Percentiles rank a stretch among this genome's conserved stretches.
Evolutionary conservation across 805 yeast genomes (phyloP).

Genomic region (Lachancea cidri): DNA sequence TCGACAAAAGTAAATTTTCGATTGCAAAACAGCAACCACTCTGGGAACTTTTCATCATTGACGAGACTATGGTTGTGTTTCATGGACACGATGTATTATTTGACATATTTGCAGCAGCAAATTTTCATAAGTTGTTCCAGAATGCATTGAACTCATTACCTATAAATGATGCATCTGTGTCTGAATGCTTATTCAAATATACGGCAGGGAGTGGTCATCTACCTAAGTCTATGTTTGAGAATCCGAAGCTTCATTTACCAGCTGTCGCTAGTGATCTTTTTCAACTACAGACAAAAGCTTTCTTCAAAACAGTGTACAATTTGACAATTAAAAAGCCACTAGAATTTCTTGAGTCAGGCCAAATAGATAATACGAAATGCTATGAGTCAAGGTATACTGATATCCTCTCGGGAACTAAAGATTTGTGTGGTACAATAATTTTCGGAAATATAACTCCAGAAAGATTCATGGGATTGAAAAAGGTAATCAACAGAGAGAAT

Average conservation of each 20-base stretch:
- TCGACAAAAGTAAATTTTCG: conserved; percentile 20
- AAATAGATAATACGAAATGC: conserved; percentile 8
- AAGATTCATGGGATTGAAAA: conserved; percentile 15
- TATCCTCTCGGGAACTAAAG: conserved; percentile 11
- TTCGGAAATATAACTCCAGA: conserved; percentile 21
- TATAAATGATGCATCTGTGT: background rate
- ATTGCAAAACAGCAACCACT: conserved; percentile 20
- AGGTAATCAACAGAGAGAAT: conserved; percentile 16
- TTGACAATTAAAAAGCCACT: conserved; percentile 25
- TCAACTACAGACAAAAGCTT: conserved; percentile 25
- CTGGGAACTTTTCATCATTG: conserved; percentile 26
- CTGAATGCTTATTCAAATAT: conserved; percentile 7
- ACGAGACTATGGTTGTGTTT: conserved; percentile 24
- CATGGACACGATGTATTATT: conserved; percentile 31
- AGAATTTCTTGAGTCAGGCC: conserved; percentile 14
- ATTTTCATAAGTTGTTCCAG: conserved; percentile 23
- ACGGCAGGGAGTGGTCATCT: conserved; percentile 7
- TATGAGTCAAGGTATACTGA: conserved; percentile 12
- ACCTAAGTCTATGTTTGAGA: conserved; percentile 26
- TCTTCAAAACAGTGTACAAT: conserved; percentile 22
- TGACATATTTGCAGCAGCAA: conserved; percentile 29
- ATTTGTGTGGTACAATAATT: conserved; percentile 26
- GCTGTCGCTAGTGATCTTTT: conserved; percentile 22
- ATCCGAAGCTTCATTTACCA: conserved; percentile 23
- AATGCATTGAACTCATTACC: conserved; percentile 14